A percentile compares a stretch with the other conserved stretches of the same genome.
phyloP scores from a whole-genome alignment of 352 stramenopile genomes.

The Phytophthora cactorum region DNA sequence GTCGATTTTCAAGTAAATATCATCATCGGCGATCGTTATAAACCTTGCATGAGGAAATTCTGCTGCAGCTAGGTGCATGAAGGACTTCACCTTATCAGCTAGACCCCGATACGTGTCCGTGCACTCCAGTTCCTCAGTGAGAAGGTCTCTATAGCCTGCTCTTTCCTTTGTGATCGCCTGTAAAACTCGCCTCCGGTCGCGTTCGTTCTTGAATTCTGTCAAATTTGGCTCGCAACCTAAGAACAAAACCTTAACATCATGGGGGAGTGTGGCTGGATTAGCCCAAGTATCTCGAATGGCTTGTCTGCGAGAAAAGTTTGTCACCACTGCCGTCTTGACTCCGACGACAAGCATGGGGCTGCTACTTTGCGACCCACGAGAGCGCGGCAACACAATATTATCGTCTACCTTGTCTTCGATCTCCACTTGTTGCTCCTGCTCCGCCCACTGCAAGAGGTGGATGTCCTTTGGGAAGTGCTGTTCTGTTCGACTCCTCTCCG shows the following conservation, averaged over 20 bases:
- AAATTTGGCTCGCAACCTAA: slow-evolving; percentile 31
- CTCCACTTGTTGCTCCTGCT: background rate
- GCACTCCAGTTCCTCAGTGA: slow-evolving; percentile 58
- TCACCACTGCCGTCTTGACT: slow-evolving; percentile 48
- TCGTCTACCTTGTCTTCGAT: background rate
- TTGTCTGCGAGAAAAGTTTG: slow-evolving; percentile 40
- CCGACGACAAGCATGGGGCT: slow-evolving; percentile 43
- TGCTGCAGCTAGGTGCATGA: slow-evolving; percentile 47
- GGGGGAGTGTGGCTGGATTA: slow-evolving; percentile 18
- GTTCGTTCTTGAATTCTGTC: slow-evolving; percentile 4
- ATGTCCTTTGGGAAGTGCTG: slow-evolving; percentile 29
- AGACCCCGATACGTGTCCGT: slow-evolving; percentile 57
- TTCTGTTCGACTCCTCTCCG: slow-evolving; percentile 14
- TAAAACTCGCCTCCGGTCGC: slow-evolving; percentile 11
- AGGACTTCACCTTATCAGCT: slow-evolving; percentile 63
- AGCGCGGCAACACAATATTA: slow-evolving; percentile 6
- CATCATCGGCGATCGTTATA: slow-evolving; percentile 64
- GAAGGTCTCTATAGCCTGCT: slow-evolving; percentile 43
- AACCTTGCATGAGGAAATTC: slow-evolving; percentile 38
- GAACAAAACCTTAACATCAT: slow-evolving; percentile 40
- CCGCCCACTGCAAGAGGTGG: slow-evolving; percentile 24
- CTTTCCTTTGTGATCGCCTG: slow-evolving; percentile 43
- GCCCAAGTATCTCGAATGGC: slow-evolving; percentile 55
- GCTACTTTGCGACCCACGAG: background rate
- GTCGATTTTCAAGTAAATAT: slow-evolving; percentile 58